A percentile compares a stretch with the other conserved stretches of the same genome.
phyloP scores from a whole-genome alignment of 2,329 filamentous ascomycete genomes.

The Zasmidium citrigriseum region DNA sequence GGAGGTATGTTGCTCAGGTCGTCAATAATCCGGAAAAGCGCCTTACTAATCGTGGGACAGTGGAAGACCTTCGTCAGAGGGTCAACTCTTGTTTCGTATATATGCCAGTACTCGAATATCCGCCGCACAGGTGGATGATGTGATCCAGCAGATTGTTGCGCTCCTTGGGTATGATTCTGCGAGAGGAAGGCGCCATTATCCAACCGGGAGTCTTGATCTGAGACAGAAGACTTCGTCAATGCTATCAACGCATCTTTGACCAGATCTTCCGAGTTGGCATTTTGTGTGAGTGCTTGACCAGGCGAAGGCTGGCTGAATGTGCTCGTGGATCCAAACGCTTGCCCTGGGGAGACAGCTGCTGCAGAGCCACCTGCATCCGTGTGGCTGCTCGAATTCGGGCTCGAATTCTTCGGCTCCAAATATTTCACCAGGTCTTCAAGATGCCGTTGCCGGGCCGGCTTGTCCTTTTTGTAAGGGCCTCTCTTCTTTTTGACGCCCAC shows the following conservation, averaged over 20 bases:
- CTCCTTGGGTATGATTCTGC: constrained; percentile 1
- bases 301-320: not conserved
- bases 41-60: constrained; percentile 25
- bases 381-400: not conserved
- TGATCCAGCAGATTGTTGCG: not conserved
- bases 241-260: constrained; percentile 31
- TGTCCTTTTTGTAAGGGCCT: constrained; percentile 34
- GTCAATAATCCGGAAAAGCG: constrained; percentile 21
- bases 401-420: constrained; percentile 23
- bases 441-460: constrained; percentile 29
- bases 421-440: constrained; percentile 31
- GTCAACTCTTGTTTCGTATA: constrained; percentile 29
- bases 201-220: constrained; percentile 20
- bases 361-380: not conserved
- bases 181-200: constrained; percentile 15
- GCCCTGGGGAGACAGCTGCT: not conserved
- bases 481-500: constrained; percentile 30
- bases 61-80: constrained; percentile 32
- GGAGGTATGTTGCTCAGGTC: constrained; percentile 13
- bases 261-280: constrained; percentile 22
- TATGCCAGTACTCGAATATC: constrained; percentile 31
- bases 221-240: constrained; percentile 25
- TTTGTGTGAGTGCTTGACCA: constrained; percentile 5
- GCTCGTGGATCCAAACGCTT: not conserved
- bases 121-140: constrained; percentile 20